These are phyloP conservation scores for Neurospora intermedia DNA, from an alignment of 495 filamentous ascomycete species.

Conservation along the genomic window DNA sequence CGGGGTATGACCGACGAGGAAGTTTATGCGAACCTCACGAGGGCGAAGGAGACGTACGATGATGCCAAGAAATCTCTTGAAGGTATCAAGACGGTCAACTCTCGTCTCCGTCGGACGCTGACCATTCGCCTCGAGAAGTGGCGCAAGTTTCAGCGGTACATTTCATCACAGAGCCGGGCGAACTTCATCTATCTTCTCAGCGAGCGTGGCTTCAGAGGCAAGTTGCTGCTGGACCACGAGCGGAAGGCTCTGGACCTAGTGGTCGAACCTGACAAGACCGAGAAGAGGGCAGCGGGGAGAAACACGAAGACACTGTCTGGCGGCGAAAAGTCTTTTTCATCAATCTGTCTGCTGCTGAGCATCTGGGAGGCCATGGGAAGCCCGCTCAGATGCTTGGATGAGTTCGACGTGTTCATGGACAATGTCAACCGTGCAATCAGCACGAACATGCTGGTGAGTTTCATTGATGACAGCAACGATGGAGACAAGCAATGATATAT, in stretches of 20 bases:
- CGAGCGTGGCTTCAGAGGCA: slow-evolving; percentile 80
- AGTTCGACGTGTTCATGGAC: slow-evolving; percentile 99
- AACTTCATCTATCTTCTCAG: slow-evolving; percentile 82
- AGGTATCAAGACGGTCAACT: slow-evolving; percentile 39
- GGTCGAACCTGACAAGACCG: slow-evolving; percentile 72
- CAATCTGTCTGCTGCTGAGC: slow-evolving; percentile 81
- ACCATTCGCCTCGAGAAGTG: slow-evolving; percentile 63
- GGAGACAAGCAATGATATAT: neutral
- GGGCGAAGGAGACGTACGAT: slow-evolving; percentile 27
- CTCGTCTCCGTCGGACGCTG: slow-evolving; percentile 53
- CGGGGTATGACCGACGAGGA: slow-evolving; percentile 56
- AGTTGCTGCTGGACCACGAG: slow-evolving; percentile 65
- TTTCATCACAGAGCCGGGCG: slow-evolving; percentile 70
- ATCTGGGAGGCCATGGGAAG: slow-evolving; percentile 99
- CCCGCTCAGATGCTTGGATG: slow-evolving; percentile 87
- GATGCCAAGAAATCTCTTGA: slow-evolving; percentile 28
- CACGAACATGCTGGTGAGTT: slow-evolving; percentile 83
- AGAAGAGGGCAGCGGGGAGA: slow-evolving; percentile 51
- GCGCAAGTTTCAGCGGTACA: slow-evolving; percentile 68
- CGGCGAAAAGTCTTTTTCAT: slow-evolving; percentile 95
- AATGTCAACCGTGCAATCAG: slow-evolving; percentile 87
- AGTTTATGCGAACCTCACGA: slow-evolving; percentile 37
- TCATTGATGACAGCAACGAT: neutral
- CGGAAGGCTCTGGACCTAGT: slow-evolving; percentile 63
- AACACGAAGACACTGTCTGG: slow-evolving; percentile 87